These are phyloP conservation scores for Aspergillus latus DNA, from an alignment of 2,329 filamentous ascomycete species.

Conservation along the genomic window DNA sequence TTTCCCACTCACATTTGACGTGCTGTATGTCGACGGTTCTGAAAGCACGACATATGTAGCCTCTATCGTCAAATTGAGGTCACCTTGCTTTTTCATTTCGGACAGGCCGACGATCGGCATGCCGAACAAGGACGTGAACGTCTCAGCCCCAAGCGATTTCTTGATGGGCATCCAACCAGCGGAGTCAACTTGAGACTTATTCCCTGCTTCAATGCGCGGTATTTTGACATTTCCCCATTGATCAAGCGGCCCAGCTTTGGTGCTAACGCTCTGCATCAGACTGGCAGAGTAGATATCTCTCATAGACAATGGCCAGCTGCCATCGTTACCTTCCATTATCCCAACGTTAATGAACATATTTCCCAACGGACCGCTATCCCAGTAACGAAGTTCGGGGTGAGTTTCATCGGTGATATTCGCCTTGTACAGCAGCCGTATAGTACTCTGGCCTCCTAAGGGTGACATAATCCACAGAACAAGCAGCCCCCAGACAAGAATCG, in stretches of 20 bases:
- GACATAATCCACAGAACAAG: conserved; percentile 12
- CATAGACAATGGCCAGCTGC: conserved; percentile 8
- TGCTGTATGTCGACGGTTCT: too few relatives aligned
- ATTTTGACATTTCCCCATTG: conserved; percentile 13
- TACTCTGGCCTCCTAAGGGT: conserved; percentile 7
- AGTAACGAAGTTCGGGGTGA: conserved; percentile 3
- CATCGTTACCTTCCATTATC: conserved; percentile 10
- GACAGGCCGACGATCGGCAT: conserved; percentile 6
- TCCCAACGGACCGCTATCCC: conserved; percentile 10
- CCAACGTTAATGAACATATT: not conserved
- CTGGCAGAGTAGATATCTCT: conserved; percentile 10
- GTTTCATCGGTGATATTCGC: conserved; percentile 2
- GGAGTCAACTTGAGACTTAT: not conserved
- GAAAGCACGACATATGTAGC: not conserved
- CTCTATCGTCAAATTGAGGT: conserved; percentile 8
- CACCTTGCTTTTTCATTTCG: not conserved
- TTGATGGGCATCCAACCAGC: conserved; percentile 13
- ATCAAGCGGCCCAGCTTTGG: conserved; percentile 5
- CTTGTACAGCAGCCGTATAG: conserved; percentile 8
- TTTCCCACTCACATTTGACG: too few relatives aligned
- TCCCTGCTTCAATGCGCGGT: conserved; percentile 10
- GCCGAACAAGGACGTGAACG: conserved; percentile 7
- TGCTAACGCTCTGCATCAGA: conserved; percentile 7
- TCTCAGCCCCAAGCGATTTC: not conserved
- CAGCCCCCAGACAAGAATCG: conserved; percentile 4